phyloP scores from a whole-genome alignment of 352 stramenopile species.

The Phytopythium chamaehyphon region DNA sequence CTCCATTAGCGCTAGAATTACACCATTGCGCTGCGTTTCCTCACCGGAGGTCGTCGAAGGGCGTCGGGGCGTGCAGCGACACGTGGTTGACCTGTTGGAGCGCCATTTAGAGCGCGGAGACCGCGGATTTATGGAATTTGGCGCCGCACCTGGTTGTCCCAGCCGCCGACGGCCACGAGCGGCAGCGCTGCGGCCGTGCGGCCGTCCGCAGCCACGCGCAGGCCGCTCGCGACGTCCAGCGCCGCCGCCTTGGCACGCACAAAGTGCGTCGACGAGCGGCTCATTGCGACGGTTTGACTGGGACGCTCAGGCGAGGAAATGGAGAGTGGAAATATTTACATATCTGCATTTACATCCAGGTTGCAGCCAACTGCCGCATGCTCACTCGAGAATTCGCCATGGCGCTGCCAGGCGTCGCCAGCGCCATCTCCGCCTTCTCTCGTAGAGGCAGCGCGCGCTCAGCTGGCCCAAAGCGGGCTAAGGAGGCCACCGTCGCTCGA shows the following conservation, averaged over 20 bases:
- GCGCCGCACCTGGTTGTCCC: slow-evolving; percentile 41
- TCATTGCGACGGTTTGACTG: slow-evolving; percentile 8
- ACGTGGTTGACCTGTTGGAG: slow-evolving; percentile 39
- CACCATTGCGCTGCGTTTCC: too few species aligned
- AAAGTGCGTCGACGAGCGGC: slow-evolving; percentile 51
- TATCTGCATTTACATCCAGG: too few species aligned
- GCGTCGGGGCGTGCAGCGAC: slow-evolving; percentile 37
- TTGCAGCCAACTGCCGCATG: too few species aligned
- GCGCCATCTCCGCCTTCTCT: too few species aligned
- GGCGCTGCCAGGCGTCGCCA: too few species aligned
- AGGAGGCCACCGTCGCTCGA: too few species aligned
- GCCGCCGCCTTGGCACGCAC: slow-evolving; percentile 57
- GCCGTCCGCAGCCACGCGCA: slow-evolving; percentile 28
- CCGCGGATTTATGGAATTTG: background rate
- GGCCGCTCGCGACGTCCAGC: slow-evolving; percentile 60
- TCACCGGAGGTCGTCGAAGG: too few species aligned
- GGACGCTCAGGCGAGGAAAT: slow-evolving; percentile 18
- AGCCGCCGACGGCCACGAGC: slow-evolving; percentile 50
- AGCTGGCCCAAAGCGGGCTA: too few species aligned
- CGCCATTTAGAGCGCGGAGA: background rate
- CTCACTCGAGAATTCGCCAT: too few species aligned
- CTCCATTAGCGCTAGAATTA: too few species aligned
- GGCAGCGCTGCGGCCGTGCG: slow-evolving; percentile 34
- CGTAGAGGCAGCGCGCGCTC: too few species aligned
- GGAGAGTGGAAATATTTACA: too few species aligned